Percentiles rank a stretch among this genome's conserved stretches.
These are phyloP conservation scores for Chlamydomonas sp. DNA, from an alignment of 139 green algal species.

Conservation along the genomic window DNA sequence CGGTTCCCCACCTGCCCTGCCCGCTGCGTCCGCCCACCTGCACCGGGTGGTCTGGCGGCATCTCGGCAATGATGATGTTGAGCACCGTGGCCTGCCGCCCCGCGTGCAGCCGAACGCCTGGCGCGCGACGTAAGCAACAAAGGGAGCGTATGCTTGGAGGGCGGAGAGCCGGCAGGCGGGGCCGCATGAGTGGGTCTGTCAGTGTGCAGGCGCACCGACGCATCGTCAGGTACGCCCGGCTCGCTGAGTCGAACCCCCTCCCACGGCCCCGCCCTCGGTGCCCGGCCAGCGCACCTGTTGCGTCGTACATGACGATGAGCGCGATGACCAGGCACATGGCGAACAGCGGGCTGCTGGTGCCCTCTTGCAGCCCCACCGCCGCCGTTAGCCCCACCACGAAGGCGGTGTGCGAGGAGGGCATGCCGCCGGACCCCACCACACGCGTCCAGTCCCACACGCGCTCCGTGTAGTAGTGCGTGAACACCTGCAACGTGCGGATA, in stretches of 20 bases:
- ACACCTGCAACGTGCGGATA: neutral
- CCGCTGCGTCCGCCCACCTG: conserved; percentile 3
- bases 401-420: conserved; percentile 83
- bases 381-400: conserved; percentile 78
- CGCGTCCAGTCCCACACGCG: conserved; percentile 23
- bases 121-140: conserved; percentile 31
- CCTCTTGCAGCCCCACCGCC: conserved; percentile 68
- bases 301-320: conserved; percentile 71
- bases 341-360: conserved; percentile 72
- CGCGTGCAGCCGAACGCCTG: conserved; percentile 67
- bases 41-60: conserved; percentile 83
- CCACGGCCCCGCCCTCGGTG: neutral
- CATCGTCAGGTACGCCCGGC: too few relatives aligned
- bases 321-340: conserved; percentile 75
- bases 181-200: too few relatives aligned
- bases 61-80: conserved; percentile 66
- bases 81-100: conserved; percentile 69
- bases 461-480: conserved; percentile 25
- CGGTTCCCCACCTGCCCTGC: too few relatives aligned
- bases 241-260: neutral
- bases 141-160: conserved; percentile 10
- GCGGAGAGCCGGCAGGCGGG: neutral
- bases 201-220: too few relatives aligned
- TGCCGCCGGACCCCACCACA: conserved; percentile 53
- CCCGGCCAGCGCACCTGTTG: neutral